phyloP scores from a whole-genome alignment of 306 rosid genomes.

The Castanea crenata region DNA sequence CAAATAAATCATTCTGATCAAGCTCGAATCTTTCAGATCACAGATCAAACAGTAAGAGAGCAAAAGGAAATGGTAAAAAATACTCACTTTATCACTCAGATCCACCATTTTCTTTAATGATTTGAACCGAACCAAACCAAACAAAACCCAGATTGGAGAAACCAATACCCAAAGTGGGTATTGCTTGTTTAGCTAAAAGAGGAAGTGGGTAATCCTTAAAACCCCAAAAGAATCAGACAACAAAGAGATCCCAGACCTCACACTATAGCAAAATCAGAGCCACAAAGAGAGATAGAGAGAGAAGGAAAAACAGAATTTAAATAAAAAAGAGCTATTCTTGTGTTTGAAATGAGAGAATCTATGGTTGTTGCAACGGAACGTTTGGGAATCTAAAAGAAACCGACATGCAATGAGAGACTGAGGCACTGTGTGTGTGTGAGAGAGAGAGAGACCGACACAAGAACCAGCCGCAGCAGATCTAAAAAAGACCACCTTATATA shows the following conservation, averaged over 20 bases:
- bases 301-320: not conserved
- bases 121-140: conserved; percentile 23
- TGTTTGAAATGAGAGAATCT: not conserved
- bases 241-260: not conserved
- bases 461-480: conserved; percentile 66
- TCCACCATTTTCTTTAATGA: conserved; percentile 60
- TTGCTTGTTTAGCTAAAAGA: not conserved
- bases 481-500: conserved; percentile 48
- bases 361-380: not conserved
- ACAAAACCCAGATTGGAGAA: conserved; percentile 30
- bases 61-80: not conserved
- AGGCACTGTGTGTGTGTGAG: not conserved
- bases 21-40: not conserved
- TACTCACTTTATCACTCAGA: conserved; percentile 63
- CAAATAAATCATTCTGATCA: conserved; percentile 30
- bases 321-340: not conserved
- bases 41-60: not conserved
- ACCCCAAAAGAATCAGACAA: not conserved
- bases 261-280: not conserved
- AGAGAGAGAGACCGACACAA: conserved; percentile 49
- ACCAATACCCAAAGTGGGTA: conserved; percentile 13
- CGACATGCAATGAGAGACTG: conserved; percentile 23
- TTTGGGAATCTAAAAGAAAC: conserved; percentile 6
- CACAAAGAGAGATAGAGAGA: not conserved
- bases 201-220: not conserved